These are phyloP conservation scores for Gypsophila paniculata DNA, from an alignment of 179 eudicot genomes.

Conservation along the genomic window DNA sequence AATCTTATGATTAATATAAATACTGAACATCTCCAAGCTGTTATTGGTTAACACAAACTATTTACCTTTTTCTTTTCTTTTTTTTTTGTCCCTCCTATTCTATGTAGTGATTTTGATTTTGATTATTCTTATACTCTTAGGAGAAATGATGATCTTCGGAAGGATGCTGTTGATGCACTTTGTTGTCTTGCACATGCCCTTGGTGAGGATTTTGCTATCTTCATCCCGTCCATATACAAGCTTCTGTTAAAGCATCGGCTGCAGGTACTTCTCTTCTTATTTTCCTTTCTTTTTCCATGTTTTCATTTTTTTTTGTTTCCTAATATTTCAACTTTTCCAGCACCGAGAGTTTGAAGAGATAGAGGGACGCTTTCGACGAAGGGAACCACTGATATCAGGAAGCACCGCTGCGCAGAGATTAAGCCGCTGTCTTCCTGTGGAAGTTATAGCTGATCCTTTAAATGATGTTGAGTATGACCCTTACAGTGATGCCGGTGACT, in stretches of 20 bases:
- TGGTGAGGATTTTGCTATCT: slow-evolving; percentile 91
- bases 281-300: background rate
- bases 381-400: slow-evolving; percentile 66
- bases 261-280: slow-evolving; percentile 41
- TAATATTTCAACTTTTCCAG: slow-evolving; percentile 29
- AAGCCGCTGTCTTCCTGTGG: slow-evolving; percentile 71
- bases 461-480: slow-evolving; percentile 80
- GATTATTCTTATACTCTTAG: slow-evolving; percentile 37
- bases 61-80: too few relatives aligned
- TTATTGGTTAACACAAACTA: too few relatives aligned
- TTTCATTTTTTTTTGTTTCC: background rate
- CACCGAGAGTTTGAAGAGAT: slow-evolving; percentile 97
- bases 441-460: slow-evolving; percentile 83
- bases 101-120: background rate
- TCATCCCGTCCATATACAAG: slow-evolving; percentile 86
- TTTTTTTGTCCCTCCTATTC: background rate
- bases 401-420: slow-evolving; percentile 67
- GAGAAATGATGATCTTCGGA: slow-evolving; percentile 83
- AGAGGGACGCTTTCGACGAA: slow-evolving; percentile 66
- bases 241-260: slow-evolving; percentile 75
- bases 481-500: slow-evolving; percentile 53
- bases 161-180: slow-evolving; percentile 94
- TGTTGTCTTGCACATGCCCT: slow-evolving; percentile 94
- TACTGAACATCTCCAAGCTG: too few relatives aligned
- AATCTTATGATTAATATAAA: too few relatives aligned